phyloP scores from a whole-genome alignment of 176 grass and related monocot species.

The Chloris gayana region DNA sequence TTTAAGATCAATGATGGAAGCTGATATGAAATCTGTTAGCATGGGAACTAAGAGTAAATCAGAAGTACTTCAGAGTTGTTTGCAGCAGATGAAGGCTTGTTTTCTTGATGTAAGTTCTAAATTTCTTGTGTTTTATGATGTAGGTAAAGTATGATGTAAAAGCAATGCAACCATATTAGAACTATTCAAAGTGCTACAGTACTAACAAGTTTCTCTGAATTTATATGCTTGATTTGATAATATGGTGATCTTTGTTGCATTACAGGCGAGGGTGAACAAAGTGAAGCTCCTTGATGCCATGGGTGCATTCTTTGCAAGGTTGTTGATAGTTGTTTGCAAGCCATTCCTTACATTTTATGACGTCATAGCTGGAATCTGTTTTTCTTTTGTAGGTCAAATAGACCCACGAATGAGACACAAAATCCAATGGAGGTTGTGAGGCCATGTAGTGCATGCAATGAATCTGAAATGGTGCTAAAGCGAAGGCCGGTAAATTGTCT shows the following conservation, averaged over 20 bases:
- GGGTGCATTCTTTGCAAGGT: constrained; percentile 91
- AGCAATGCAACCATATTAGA: not conserved
- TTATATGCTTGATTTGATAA: constrained; percentile 11
- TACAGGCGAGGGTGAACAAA: constrained; percentile 80
- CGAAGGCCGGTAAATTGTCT: constrained; percentile 55
- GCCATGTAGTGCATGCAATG: constrained; percentile 68
- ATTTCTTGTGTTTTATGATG: constrained; percentile 26
- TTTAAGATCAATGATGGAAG: constrained; percentile 96
- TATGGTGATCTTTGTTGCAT: constrained; percentile 29
- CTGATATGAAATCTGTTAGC: constrained; percentile 98
- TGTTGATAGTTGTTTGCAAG: constrained; percentile 37
- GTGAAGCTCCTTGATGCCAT: constrained; percentile 89
- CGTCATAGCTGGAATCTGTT: constrained; percentile 27
- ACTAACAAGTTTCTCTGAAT: constrained; percentile 23
- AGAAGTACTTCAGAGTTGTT: constrained; percentile 80
- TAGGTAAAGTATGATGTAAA: not conserved
- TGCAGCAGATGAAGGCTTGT: constrained; percentile 98
- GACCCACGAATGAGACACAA: constrained; percentile 57
- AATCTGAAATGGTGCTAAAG: constrained; percentile 85
- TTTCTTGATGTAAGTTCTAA: constrained; percentile 84
- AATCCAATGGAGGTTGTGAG: constrained; percentile 65
- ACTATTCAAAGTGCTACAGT: constrained; percentile 3
- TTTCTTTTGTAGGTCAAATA: constrained; percentile 64
- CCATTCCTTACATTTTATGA: constrained; percentile 31
- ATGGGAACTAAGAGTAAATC: constrained; percentile 86